Evolutionary conservation across 139 green algal species (phyloP).

Genomic region (Chlorella sp.): DNA sequence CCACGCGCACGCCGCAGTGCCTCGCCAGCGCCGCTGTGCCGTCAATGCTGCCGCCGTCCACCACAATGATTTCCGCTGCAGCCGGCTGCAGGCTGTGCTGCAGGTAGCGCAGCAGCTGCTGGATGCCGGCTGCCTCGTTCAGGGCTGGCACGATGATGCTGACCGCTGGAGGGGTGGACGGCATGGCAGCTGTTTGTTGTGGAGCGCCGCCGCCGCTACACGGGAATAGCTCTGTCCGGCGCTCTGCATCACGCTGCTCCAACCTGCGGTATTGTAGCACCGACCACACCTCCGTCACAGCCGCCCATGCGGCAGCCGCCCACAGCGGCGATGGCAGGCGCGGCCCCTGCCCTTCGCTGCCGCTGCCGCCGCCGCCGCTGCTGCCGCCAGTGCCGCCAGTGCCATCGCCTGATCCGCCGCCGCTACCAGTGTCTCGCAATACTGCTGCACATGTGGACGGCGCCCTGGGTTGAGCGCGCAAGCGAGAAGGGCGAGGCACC

Average conservation of each 20-base stretch:
- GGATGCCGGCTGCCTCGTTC: constrained; percentile 69
- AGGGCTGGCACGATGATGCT: constrained; percentile 60
- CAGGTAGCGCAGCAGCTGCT: constrained; percentile 45
- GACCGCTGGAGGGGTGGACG: neutral
- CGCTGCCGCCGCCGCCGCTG: neutral
- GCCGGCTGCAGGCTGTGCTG: constrained; percentile 47
- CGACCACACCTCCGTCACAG: neutral
- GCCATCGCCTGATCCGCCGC: neutral
- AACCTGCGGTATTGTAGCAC: constrained; percentile 2
- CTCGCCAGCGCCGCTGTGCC: constrained; percentile 52
- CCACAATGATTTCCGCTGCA: constrained; percentile 76
- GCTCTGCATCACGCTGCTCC: neutral
- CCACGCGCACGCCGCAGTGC: constrained; percentile 10
- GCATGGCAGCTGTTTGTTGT: too few relatives aligned
- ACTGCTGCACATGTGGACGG: neutral
- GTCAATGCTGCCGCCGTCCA: constrained; percentile 79
- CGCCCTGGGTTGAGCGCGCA: too few relatives aligned
- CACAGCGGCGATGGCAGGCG: neutral
- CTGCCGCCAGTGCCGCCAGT: neutral
- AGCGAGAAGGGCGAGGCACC: too few relatives aligned
- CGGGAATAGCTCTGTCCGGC: neutral
- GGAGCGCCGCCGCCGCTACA: neutral
- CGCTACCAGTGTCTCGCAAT: neutral
- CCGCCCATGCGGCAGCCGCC: neutral
- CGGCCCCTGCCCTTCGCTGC: neutral